Base-by-base conservation (phyloP, 2,329 filamentous ascomycete genomes). In the Alternaria ethzedia region DNA sequence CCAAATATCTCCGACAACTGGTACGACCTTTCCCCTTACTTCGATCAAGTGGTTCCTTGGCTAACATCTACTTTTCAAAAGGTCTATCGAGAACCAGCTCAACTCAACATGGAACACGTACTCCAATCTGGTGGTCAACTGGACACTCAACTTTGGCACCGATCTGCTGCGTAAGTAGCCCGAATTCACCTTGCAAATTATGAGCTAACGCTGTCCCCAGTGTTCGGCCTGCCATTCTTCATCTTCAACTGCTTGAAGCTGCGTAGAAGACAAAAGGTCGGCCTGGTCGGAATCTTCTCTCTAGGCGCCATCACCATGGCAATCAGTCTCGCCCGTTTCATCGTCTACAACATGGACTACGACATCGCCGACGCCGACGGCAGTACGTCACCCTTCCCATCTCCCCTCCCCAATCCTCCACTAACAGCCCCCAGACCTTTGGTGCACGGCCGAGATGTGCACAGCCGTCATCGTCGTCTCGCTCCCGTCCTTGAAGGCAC, bases 381-480 rank as follows among this genome's bases (percentile, higher is more conserved):
- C 28, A 68, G 70, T 74, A 63, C 41, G 69, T 62, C 21, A 15
- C 7, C 7, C 15, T 36, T n/a, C 32, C 15, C 13, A n/a, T 9
- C 15, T n/a, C 12, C 13, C 13, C 15, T 30, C 9, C 6, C 43
- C 20, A 8, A 21, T 23, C 6, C 11, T 15, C 30, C 13, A 12
- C 46, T 64, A 46, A 64, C 32, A 59, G 12, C 28, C n/a, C 15
- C 11, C 32, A 73, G 71, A 71, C 45, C 52, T 67, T 8, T 71
- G 69, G 69, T 71, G 67, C 26, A 71, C 70, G 20, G 70, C 70
- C 23, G 70, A 73, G 49, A 69, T 72, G 65, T 68, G 69, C 47
- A 72, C 69, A 45, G 67, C 69, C 47, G 44, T 63, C 32, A 65
- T 66, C 21, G 70, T 73, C 36, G 71, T 68, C 28, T 73, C 68